Evolutionary conservation across 2,329 filamentous ascomycete species (phyloP), one percentile per base, ranked within the genome.

Genomic region (Knufia petricola): DNA sequence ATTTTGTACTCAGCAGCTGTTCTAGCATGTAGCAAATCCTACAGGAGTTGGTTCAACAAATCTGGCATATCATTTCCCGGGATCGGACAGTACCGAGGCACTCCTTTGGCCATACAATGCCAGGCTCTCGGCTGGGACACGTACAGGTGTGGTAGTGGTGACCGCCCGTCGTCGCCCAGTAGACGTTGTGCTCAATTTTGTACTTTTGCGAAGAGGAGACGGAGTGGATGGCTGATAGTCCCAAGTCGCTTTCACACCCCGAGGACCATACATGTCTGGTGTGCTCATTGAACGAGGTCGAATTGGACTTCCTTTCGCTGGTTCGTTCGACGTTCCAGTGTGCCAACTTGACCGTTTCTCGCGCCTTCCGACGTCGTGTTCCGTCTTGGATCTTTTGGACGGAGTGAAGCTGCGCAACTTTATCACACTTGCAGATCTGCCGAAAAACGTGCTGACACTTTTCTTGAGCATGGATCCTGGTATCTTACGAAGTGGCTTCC

Each of bases 151-250:
- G 4, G 44, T 46, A 21, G 43, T 46, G 13, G 28, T 46, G 3
- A 46, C 17, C 3, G 43, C 43, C 9, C 43, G n/a, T 34, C 15
- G 19, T 13, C 31, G 28, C 9, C 43, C 43, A 4, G 13, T 17
- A 13, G 30, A 12, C 7, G 43, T 23, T n/a, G 15, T 24, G 15
- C 43, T 46, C 10, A 46, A 13, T 21, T 37, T 47, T 23, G 44
- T 47, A 20, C 30, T 40, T 7, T 40, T 51, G 12, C 49, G 44
- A 17, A 51, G 32, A 19, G 49, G 49, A 38, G 49, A 51, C 8
- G 49, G 45, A n/a, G 45, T 48, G 10, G 46, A 17, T 21, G 49
- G 49, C 23, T 51, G 49, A 32, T 48, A 51, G 31, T 40, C 44
- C 44, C 44, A 47, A 12, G 39, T 21, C 13, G 44, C 44, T 39